Conservation (phyloP, 176 grass and related monocot genomes). For the Carex kokanica region DNA sequence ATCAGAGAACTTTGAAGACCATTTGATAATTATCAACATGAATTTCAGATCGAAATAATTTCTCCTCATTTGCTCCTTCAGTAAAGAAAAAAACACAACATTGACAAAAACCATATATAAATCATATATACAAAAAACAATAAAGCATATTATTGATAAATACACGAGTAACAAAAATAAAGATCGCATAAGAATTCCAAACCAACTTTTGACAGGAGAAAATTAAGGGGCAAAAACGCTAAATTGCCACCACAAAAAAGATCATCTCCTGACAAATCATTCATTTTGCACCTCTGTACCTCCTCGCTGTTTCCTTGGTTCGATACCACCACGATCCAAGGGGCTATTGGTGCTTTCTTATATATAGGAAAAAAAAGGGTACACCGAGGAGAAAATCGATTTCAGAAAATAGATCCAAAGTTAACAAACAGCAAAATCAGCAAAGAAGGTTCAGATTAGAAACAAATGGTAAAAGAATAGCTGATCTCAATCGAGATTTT, state of each 20-base stretch:
- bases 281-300: constrained; percentile 44
- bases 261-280: constrained; percentile 26
- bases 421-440: not conserved
- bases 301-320: constrained; percentile 47
- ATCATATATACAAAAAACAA: not conserved
- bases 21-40: constrained; percentile 27
- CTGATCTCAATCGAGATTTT: not conserved
- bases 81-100: not conserved
- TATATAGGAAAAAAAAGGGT: not conserved
- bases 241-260: constrained; percentile 16
- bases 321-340: constrained; percentile 34
- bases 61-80: constrained; percentile 40
- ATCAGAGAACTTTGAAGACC: constrained; percentile 69
- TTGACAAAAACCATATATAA: not conserved
- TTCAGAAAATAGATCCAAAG: not conserved
- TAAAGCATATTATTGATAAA: not conserved
- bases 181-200: not conserved
- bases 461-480: too few relatives aligned
- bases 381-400: not conserved
- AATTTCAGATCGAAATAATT: constrained; percentile 26
- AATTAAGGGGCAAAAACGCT: constrained; percentile 25
- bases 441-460: not conserved
- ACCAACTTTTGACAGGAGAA: constrained; percentile 36
- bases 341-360: constrained; percentile 50
- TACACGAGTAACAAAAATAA: not conserved